Base-by-base conservation (phyloP, 306 rosid species). In the Quercus aquifolioides region DNA sequence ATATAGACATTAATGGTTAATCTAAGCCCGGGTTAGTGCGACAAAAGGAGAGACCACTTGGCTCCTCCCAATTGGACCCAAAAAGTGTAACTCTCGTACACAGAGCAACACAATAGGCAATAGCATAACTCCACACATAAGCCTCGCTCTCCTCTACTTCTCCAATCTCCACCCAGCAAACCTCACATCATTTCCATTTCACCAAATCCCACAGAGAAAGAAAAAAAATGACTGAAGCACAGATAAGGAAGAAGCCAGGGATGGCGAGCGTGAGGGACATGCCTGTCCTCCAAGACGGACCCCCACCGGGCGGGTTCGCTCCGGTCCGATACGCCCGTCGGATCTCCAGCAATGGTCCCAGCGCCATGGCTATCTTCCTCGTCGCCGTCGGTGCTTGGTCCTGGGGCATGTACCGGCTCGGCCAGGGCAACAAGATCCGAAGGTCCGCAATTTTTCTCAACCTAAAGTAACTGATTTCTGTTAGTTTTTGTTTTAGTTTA, bases 401-500 rank as follows among this genome's bases (percentile, higher is more conserved):
- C 7, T 96, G 94, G 94, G 99, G 99, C 76, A 93, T 96, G 99
- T 96, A 96, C 84, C 90, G 91, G 90, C 98, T 96, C 51, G 99
- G 99, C 57, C 84, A 91, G 88, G 99, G 99, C 73, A 96, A 96
- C 89, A 87, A 93, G 92, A 88, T 87, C 93, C 96, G 99, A 76
- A 91, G 98, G 99, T 90, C 5, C 25, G 76, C 1, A 13, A 41
- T 41, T 41, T 58, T 65, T 25, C 35, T 71, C 2, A 2, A 35
- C 58, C 43, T 33, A 69, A 18, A 31, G 1, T 6, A 12, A 4
- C 54, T 33, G 65, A 21, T 3, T 23, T 1, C 1, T 15, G 63
- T 56, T 56, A 0, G 6, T 11, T 79, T 69, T 18, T 51, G 14
- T 52, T 21, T 54, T 54, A 3, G 23, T 54, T 51, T n/a, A 3